Base-by-base conservation (phyloP, 1,284 basidiomycete species). In the Austroboletus olivaceoglutinosus region DNA sequence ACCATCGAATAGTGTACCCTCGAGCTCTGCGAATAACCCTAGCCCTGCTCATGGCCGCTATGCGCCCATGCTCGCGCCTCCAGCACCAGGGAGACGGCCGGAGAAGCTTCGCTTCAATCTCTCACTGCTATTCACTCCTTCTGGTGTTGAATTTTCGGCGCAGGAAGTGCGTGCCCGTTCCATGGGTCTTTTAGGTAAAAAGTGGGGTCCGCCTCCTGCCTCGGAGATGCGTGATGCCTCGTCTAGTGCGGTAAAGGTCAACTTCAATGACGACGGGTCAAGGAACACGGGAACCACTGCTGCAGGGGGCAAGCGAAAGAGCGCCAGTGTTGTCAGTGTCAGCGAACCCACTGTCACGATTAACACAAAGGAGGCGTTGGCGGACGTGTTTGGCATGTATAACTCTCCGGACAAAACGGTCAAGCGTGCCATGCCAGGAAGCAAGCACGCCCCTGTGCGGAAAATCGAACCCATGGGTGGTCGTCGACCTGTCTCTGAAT, bases 361-460 rank as follows among this genome's bases (percentile, higher is more conserved):
- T 55, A 91, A 91, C 64, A 93, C 90, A 40, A 93, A 93, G 68
- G 90, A 92, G 56, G 94, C 94, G 4, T 76, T 95, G 46, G 89
- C 83, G n/a, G 93, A 96, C 65, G 91, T 97, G 34, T 92, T 92
- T 72, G 87, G 86, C 51, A 91, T 97, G 85, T 95, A 93, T 68
- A 95, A 96, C 67, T 89, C 87, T 9, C 89, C 88, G 2, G 86
- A 89, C 54, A 87, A 86, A 71, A 91, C 89, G 0, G 78, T 80
- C 43, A 79, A 73, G 57, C 65, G 75, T 31, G 50, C 75, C 6
- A 64, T 71, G 50, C 67, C 76, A 12, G 86, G 86, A 18, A 85
- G 81, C 58, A 89, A 88, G 61, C 78, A 88, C 62, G 85, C 84
- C 1, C 84, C 85, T 27, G 72, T 87, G 30, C 80, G 75, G 64